Percentiles rank a stretch among this genome's conserved stretches.
Conservation (phyloP, 1,139 yeast species). For the Hemisphaericaspora xylofermentans region DNA sequence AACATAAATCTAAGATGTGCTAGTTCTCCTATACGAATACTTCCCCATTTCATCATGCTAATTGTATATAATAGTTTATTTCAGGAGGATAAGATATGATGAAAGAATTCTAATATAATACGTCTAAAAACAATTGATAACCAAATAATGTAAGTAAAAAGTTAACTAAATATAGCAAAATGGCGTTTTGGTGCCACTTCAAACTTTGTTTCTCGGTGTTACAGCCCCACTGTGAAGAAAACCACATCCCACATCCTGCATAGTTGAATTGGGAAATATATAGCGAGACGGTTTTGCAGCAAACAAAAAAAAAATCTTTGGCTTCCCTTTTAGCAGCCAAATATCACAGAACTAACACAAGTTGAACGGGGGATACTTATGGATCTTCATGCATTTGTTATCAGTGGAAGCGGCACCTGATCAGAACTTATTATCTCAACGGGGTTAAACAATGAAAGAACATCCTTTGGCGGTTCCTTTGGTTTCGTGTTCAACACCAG, state of each 20-base stretch:
- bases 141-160: background rate
- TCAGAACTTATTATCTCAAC: too few species aligned
- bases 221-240: background rate
- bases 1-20: background rate
- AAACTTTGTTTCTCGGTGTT: background rate
- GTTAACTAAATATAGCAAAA: background rate
- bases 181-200: background rate
- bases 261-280: background rate
- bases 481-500: background rate
- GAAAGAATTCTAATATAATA: too few species aligned
- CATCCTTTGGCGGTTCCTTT: background rate
- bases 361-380: background rate
- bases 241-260: background rate
- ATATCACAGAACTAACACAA: too few species aligned
- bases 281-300: constrained; percentile 1
- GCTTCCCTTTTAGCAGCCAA: background rate
- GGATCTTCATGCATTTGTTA: too few species aligned
- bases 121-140: too few species aligned
- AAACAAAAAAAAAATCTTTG: background rate
- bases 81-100: too few species aligned
- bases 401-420: too few species aligned
- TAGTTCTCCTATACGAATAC: background rate
- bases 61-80: too few species aligned
- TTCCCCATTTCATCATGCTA: background rate
- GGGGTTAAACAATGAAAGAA: background rate